Base-by-base conservation (phyloP, 177 flowering plant species). In the Vitis hybrid region DNA sequence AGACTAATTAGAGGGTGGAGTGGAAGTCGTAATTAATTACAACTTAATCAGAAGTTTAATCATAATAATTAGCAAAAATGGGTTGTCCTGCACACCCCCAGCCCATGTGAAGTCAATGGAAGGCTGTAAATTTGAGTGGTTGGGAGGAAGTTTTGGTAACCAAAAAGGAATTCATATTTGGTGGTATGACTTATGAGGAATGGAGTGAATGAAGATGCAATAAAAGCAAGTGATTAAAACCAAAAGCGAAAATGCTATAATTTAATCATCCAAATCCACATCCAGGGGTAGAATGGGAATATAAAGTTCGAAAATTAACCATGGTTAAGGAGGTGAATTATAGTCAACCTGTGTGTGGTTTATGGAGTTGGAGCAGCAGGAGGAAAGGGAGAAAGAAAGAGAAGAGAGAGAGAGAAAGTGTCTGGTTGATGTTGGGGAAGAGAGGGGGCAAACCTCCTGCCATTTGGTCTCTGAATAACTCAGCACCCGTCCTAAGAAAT, bases 391-490 rank as follows among this genome's bases (percentile, higher is more conserved):
- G 66, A 70, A 53, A 65, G 66, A 71, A 64, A 49, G 48, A 29
- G 29, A 59, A 62, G 2, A 56, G 16, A 29, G 67, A 62, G 21
- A 62, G 52, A 73, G 60, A 52, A 39, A 56, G n/a, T 75, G 75
- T 77, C 72, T 77, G 78, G 77, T 22, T 53, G 60, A 45, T 82
- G 87, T 82, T 79, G 86, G 85, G 83, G 75, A 77, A 74, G 81
- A 66, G 49, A 74, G 84, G 83, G 83, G 75, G 74, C 82, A 83
- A 60, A 75, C 76, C 72, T 75, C 78, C 79, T 75, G 73, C 79
- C 68, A 79, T 77, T 75, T 79, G 86, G 87, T 84, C 87, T 82
- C 72, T 64, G 72, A 66, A 58, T 21, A 62, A 62, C 81, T 76
- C 65, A 70, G 70, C 88, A 76, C 9, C 3, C 7, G 19, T 51